Percentiles rank a stretch among this genome's conserved stretches.
These are phyloP conservation scores for maize (Zea mays) DNA, from an alignment of 176 grass and related monocot species.

Conservation along the genomic window Zm-B73-REFERENCE-NAM-5.0 NC_050101.1:145465501-145466000, in stretches of 20 bases:
- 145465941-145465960: too few species aligned
- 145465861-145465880: slow-evolving; percentile 51
- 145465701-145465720: slow-evolving; percentile 74
- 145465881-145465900: slow-evolving; percentile 14
- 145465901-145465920: slow-evolving; percentile 5
- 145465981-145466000: not conserved
- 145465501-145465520: slow-evolving; percentile 87
- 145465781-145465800: slow-evolving; percentile 20
- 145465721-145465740: slow-evolving; percentile 56
- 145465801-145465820: slow-evolving; percentile 33
- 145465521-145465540: slow-evolving; percentile 52
- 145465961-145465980: slow-evolving; percentile 8
- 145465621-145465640: not conserved
- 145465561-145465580: too few species aligned
- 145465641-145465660: slow-evolving; percentile 14
- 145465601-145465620: not conserved
- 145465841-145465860: slow-evolving; percentile 88
- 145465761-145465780: slow-evolving; percentile 9
- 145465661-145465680: slow-evolving; percentile 56
- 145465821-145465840: slow-evolving; percentile 72
- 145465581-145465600: not conserved
- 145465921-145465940: too few species aligned
- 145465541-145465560: not conserved
- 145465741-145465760: not conserved
- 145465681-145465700: slow-evolving; percentile 93